A percentile compares a stretch with the other conserved stretches of the same genome.
These are phyloP conservation scores for Phytophthora colocasiae DNA, from an alignment of 352 stramenopile genomes.

Conservation along the genomic window DNA sequence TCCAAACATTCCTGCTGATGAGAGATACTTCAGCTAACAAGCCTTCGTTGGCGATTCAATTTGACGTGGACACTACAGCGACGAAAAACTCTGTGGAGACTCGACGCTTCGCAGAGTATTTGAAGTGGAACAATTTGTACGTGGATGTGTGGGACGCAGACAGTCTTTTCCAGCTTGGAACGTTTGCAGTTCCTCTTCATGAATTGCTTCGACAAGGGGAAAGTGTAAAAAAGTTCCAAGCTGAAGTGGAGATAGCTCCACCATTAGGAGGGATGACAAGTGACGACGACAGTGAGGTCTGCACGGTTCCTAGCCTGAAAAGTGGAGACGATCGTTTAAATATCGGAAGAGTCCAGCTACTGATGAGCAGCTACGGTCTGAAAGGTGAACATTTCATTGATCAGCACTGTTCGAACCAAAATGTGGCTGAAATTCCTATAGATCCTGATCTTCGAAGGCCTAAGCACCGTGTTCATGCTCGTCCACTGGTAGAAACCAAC, in stretches of 20 bases:
- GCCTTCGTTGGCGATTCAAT: constrained; percentile 74
- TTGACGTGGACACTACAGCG: constrained; percentile 77
- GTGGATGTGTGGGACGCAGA: constrained; percentile 96
- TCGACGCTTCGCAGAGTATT: constrained; percentile 85
- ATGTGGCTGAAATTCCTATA: constrained; percentile 2
- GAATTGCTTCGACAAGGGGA: constrained; percentile 90
- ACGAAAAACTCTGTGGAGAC: constrained; percentile 72
- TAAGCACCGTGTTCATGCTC: constrained; percentile 79
- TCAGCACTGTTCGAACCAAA: constrained; percentile 16
- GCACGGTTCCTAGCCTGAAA: constrained; percentile 16
- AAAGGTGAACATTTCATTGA: constrained; percentile 53
- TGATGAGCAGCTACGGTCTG: constrained; percentile 90
- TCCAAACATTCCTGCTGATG: constrained; percentile 70
- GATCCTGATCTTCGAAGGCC: constrained; percentile 16
- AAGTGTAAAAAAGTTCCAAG: constrained; percentile 90
- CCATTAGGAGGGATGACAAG: constrained; percentile 31
- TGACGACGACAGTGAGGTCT: constrained; percentile 26
- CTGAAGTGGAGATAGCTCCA: constrained; percentile 70
- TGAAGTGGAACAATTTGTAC: constrained; percentile 84
- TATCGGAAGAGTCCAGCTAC: constrained; percentile 77
- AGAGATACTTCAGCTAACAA: constrained; percentile 67
- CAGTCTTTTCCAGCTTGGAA: constrained; percentile 90
- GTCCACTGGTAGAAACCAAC: constrained; percentile 76
- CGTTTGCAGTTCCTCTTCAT: constrained; percentile 84
- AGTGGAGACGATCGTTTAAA: constrained; percentile 1